Evolutionary conservation across 805 yeast species (phyloP), one percentile per base, ranked within the genome.

Genomic region (Yamadazyma akitaensis): DNA sequence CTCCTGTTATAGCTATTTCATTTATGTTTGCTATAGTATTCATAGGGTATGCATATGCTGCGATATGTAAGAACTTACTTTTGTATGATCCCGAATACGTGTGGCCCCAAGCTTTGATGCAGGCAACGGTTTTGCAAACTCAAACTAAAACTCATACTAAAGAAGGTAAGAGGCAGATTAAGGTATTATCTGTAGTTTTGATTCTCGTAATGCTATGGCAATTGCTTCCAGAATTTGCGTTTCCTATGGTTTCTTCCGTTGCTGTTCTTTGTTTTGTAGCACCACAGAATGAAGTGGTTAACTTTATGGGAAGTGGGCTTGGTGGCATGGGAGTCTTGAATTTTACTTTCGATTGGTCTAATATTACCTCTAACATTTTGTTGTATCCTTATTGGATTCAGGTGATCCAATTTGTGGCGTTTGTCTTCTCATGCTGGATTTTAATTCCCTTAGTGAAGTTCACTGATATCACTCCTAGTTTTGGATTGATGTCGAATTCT

Each of bases 101-200:
- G 9, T 77, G 81, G 81, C 76, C 77, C 0, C 72, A 73, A 49
- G 73, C 80, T 1, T 61, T 76, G 44, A 77, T 77, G 82, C 81
- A 77, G 49, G 72, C 80, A 0, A 66, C 76, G 1, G 56, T 75
- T 28, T 65, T 74, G 47, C 68, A 65, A 38, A 58, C 70, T 0
- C 70, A 65, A 44, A 42, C 33, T 16, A 26, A 30, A 13, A 42
- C 42, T 16, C 43, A 44, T 28, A 50, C 57, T 12, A 44, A 43
- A 13, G 24, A 33, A 18, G 63, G 58, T 17, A 24, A 54, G 24
- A 56, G 55, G 30, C 53, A 66, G 48, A 72, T 75, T 74, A 58
- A 50, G 21, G 59, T 73, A 1, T 75, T 77, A 51, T 60, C 63
- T 36, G 10, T 49, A 1, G 76, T 67, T 1, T 56, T 76, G 10